Base-by-base conservation (phyloP, 2,329 filamentous ascomycete species). In the Colletotrichum liriopes region DNA sequence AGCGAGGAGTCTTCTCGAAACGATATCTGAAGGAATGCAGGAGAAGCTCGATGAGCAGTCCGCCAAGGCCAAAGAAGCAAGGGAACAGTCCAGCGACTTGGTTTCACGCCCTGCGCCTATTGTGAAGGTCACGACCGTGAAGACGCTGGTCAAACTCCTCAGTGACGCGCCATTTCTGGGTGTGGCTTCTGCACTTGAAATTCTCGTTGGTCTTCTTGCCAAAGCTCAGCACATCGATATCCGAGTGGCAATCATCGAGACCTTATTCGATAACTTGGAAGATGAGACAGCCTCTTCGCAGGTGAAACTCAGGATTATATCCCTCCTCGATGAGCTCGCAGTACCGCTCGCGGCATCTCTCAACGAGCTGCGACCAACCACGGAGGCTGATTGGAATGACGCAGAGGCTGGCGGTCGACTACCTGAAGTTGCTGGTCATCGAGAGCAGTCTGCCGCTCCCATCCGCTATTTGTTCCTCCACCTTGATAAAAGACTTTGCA, bases 121-220 rank as follows among this genome's bases (percentile, higher is more conserved):
- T 20, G 63, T 71, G 12, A 71, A 71, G 35, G 63, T 71, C 39
- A 61, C 62, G 6, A 71, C 67, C 4, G 67, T 71, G 16, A 71
- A 66, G 11, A 61, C 61, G 67, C 39, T 71, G 6, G 67, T 49
- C 20, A 60, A 56, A 29, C 63, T 71, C 14, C 55, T 71, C 12
- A 54, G 63, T 14, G 47, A 67, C 37, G 35, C 67, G 18, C 63
- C 39, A 16, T 65, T 65, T 52, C 16, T 69, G 9, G 26, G 58
- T 4, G 5, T 35, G 11, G 20, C 12, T 18, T 43, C 23, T 12
- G 39, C 63, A 9, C 32, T 67, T n/a, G 41, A 39, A 1, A 56
- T 71, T 37, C 55, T 67, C 23, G 23, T 12, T 12, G 23, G 47
- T 41, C 18, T 71, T 16, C 2, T 71, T 11, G 35, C 39, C 16